Conservation (phyloP, 352 stramenopile species). For the Globisporangium mamillatum region DNA sequence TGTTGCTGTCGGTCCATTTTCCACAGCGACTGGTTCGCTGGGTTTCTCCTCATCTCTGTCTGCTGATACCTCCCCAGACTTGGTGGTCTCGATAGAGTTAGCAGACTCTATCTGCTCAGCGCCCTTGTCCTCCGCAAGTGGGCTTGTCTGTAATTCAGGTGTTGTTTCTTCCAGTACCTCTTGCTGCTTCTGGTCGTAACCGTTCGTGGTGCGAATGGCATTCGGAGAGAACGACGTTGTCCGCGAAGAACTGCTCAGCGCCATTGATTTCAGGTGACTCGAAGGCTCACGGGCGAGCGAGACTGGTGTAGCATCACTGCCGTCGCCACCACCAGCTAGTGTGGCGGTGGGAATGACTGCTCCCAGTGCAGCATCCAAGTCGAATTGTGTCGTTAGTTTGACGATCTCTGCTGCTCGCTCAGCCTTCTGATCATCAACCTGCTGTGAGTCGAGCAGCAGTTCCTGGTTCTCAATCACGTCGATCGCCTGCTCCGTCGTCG, state of each 20-base stretch:
- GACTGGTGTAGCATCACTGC: not conserved
- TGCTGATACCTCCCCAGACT: not conserved
- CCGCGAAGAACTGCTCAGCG: not conserved
- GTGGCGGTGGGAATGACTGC: not conserved
- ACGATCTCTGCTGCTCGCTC: not conserved
- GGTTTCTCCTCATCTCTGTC: not conserved
- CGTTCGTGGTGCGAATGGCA: not conserved
- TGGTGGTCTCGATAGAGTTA: no score
- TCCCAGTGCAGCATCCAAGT: not conserved
- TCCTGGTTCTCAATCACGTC: not conserved
- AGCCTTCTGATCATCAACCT: not conserved
- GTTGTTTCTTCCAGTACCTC: not conserved
- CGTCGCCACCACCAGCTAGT: not conserved
- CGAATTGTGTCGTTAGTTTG: not conserved
- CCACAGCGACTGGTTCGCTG: not conserved
- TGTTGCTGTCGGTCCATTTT: not conserved
- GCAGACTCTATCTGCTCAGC: not conserved
- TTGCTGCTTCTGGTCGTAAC: not conserved
- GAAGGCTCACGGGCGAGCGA: not conserved
- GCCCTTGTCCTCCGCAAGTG: not conserved
- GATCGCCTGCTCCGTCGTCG: not conserved
- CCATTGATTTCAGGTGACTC: not conserved
- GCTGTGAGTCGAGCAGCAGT: not conserved
- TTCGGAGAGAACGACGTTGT: slow-evolving; percentile 6
- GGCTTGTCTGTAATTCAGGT: not conserved